phyloP scores from a whole-genome alignment of 2,329 filamentous ascomycete species.

The Stenocarpella maydis region DNA sequence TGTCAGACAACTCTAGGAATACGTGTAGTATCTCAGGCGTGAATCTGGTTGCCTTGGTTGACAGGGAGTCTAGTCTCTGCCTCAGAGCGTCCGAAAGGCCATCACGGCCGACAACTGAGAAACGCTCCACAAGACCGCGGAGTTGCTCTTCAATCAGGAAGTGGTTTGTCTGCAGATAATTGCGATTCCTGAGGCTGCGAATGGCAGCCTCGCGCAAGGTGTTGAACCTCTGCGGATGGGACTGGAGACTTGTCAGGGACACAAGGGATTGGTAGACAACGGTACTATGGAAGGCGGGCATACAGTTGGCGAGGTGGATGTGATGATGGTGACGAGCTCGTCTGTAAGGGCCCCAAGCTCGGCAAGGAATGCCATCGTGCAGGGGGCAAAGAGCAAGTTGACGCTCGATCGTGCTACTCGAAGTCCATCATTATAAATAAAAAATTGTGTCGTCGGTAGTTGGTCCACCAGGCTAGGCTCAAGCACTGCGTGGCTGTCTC shows the following conservation, averaged over 20 bases:
- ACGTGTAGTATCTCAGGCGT: constrained; percentile 82
- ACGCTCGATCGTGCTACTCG: neutral
- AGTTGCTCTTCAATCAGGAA: constrained; percentile 74
- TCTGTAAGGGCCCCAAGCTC: constrained; percentile 71
- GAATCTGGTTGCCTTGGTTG: constrained; percentile 62
- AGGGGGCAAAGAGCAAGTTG: neutral
- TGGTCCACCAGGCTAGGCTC: neutral
- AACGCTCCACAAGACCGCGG: constrained; percentile 83
- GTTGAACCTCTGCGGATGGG: constrained; percentile 49
- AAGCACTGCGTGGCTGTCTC: constrained; percentile 5
- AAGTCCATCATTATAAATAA: neutral
- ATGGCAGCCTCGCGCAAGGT: constrained; percentile 58
- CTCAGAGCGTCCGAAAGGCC: constrained; percentile 76
- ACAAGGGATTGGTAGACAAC: constrained; percentile 4
- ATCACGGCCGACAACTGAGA: constrained; percentile 81
- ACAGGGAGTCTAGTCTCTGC: constrained; percentile 42
- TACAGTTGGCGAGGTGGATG: constrained; percentile 63
- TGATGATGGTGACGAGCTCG: constrained; percentile 73
- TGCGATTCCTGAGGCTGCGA: constrained; percentile 61
- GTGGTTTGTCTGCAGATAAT: constrained; percentile 74
- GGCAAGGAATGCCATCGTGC: constrained; percentile 74
- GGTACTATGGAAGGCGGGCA: constrained; percentile 33
- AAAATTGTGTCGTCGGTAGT: neutral
- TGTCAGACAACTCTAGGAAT: constrained; percentile 81
- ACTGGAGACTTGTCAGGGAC: constrained; percentile 39